phyloP scores from a whole-genome alignment of 495 filamentous ascomycete genomes.

The Astrothelium macrocarpum region DNA sequence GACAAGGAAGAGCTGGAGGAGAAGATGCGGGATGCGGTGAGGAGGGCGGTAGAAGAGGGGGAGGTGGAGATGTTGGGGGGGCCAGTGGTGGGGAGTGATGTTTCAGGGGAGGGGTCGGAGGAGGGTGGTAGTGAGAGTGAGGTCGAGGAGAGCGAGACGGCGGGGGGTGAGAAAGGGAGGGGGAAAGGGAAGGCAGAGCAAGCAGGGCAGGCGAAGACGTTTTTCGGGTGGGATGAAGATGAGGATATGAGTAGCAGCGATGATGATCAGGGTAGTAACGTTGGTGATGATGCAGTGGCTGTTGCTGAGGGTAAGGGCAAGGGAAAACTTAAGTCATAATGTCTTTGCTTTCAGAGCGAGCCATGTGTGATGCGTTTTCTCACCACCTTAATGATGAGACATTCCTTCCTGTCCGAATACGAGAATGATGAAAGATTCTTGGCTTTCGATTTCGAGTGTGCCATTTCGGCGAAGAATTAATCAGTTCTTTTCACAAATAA shows the following conservation, averaged over 20 bases:
- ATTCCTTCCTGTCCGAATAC: no score
- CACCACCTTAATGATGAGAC: no score
- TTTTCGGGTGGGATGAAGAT: constrained; percentile 84
- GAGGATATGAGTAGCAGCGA: constrained; percentile 78
- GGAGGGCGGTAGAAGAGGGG: constrained; percentile 61
- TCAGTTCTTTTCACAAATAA: no score
- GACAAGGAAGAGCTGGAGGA: constrained; percentile 78
- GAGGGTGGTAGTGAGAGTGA: constrained; percentile 39
- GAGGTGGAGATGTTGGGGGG: constrained; percentile 33
- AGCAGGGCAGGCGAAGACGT: constrained; percentile 37
- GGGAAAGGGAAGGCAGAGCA: constrained; percentile 27
- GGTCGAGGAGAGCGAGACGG: constrained; percentile 43
- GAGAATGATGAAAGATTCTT: no score
- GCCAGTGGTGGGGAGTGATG: constrained; percentile 16
- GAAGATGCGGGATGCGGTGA: constrained; percentile 73
- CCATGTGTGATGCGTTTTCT: no score
- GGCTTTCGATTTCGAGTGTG: no score
- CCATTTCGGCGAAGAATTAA: no score
- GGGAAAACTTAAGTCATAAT: constrained; percentile 7
- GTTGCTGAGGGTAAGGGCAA: constrained; percentile 24
- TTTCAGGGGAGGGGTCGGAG: constrained; percentile 26
- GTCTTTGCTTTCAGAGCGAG: no score
- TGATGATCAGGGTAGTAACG: constrained; percentile 43
- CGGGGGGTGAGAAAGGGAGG: constrained; percentile 28
- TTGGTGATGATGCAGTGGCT: constrained; percentile 10